Conservation (phyloP, 2,329 filamentous ascomycete species). For the Beauveria caledonica region DNA sequence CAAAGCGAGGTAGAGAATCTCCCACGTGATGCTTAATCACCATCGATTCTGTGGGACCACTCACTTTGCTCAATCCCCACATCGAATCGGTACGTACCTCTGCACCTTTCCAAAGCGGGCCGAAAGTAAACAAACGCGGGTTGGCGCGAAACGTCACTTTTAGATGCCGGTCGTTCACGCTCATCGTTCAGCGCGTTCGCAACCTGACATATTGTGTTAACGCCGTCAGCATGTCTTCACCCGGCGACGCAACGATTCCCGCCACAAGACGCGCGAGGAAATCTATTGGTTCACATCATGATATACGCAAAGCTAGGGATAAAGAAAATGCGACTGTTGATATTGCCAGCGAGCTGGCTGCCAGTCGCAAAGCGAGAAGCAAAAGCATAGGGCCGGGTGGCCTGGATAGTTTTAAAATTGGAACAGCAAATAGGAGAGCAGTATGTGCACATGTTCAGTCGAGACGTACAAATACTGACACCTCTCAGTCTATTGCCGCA, state of each 20-base stretch:
- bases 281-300: slow-evolving; percentile 57
- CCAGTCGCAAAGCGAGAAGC: slow-evolving; percentile 64
- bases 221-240: slow-evolving; percentile 24
- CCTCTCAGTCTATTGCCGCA: slow-evolving; percentile 45
- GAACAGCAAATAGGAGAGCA: slow-evolving; percentile 69
- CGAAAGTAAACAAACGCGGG: slow-evolving; percentile 33
- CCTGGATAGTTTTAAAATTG: slow-evolving; percentile 69
- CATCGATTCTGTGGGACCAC: background rate
- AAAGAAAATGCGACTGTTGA: slow-evolving; percentile 75
- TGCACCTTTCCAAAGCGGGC: background rate
- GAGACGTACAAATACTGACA: background rate
- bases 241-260: slow-evolving; percentile 40
- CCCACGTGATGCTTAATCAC: slow-evolving; percentile 10
- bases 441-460: slow-evolving; percentile 38
- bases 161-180: background rate
- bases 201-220: slow-evolving; percentile 11
- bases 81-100: slow-evolving; percentile 16
- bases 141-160: slow-evolving; percentile 20
- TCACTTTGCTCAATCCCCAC: background rate
- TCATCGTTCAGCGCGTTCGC: slow-evolving; percentile 9
- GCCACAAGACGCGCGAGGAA: slow-evolving; percentile 55
- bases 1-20: slow-evolving; percentile 12
- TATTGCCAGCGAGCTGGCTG: slow-evolving; percentile 44
- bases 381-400: slow-evolving; percentile 95
- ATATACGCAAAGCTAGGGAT: slow-evolving; percentile 46